These are phyloP conservation scores for Paspalum vaginatum DNA, from an alignment of 176 grass and related monocot genomes.

Conservation along the genomic window DNA sequence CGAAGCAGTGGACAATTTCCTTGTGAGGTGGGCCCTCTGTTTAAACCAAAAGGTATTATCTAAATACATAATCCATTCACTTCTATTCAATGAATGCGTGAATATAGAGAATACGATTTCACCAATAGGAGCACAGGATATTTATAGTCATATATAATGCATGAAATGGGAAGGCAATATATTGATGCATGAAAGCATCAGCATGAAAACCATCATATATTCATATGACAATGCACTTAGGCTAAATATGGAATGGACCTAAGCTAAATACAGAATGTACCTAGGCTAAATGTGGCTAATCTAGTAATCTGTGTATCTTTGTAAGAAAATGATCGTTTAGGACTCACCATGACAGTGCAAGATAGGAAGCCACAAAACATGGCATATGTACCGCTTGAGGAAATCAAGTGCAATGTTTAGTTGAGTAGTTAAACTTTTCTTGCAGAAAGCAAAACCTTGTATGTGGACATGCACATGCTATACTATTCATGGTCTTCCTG, in stretches of 20 bases:
- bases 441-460: slow-evolving; percentile 7
- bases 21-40: slow-evolving; percentile 31
- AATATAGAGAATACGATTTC: neutral
- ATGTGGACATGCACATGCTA: neutral
- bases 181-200: slow-evolving; percentile 12
- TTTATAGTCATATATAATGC: slow-evolving; percentile 6
- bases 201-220: neutral
- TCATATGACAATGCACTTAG: neutral
- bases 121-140: neutral
- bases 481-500: neutral
- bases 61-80: slow-evolving; percentile 24
- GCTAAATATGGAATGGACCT: too few relatives aligned
- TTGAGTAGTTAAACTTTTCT: neutral
- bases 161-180: neutral
- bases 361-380: neutral
- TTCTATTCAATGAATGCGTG: slow-evolving; percentile 19
- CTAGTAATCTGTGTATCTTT: slow-evolving; percentile 1
- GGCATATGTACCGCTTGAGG: neutral
- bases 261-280: too few relatives aligned
- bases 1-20: slow-evolving; percentile 24
- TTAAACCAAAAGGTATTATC: slow-evolving; percentile 5
- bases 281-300: neutral
- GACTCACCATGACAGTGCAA: neutral
- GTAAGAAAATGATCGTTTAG: neutral
- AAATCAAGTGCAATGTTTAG: neutral